Evolutionary conservation across 495 filamentous ascomycete species (phyloP).

Genomic region (Echria macrotheca): DNA sequence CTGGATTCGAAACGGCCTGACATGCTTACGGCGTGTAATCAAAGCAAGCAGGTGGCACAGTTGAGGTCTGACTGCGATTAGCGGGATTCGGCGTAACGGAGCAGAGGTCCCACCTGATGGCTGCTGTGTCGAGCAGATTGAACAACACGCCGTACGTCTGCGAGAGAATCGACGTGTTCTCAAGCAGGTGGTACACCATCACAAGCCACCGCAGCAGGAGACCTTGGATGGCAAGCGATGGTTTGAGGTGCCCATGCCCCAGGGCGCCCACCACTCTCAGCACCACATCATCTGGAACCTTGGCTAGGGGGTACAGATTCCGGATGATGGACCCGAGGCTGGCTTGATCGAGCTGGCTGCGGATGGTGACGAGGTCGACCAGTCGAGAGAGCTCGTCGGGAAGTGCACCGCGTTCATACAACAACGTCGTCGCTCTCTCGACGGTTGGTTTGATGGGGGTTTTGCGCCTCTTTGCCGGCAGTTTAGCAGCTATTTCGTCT

Average conservation of each 20-base stretch:
- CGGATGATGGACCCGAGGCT: conserved; percentile 61
- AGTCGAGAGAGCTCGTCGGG: conserved; percentile 54
- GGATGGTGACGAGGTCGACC: conserved; percentile 59
- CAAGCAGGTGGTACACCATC: conserved; percentile 67
- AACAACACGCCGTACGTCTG: conserved; percentile 76
- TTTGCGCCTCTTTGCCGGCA: conserved; percentile 44
- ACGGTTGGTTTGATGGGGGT: conserved; percentile 41
- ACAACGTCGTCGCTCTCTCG: conserved; percentile 42
- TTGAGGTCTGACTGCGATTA: no score
- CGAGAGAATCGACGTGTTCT: conserved; percentile 58
- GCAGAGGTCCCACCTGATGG: no score
- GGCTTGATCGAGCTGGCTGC: conserved; percentile 69
- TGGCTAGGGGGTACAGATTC: conserved; percentile 66
- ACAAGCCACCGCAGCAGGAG: conserved; percentile 75
- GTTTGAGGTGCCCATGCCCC: conserved; percentile 74
- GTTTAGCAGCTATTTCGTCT: conserved; percentile 41
- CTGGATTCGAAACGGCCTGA: conserved; percentile 80
- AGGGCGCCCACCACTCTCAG: conserved; percentile 66
- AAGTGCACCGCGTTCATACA: conserved; percentile 64
- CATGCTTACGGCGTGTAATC: conserved; percentile 80
- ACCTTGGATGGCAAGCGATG: conserved; percentile 61
- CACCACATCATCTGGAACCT: conserved; percentile 55
- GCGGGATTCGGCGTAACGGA: no score
- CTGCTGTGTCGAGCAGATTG: conserved; percentile 77
- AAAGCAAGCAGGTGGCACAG: conserved; percentile 80